Percentiles rank a stretch among this genome's conserved stretches.
phyloP scores from a whole-genome alignment of 1,284 basidiomycete species.

The Rhodotorula sp. region DNA sequence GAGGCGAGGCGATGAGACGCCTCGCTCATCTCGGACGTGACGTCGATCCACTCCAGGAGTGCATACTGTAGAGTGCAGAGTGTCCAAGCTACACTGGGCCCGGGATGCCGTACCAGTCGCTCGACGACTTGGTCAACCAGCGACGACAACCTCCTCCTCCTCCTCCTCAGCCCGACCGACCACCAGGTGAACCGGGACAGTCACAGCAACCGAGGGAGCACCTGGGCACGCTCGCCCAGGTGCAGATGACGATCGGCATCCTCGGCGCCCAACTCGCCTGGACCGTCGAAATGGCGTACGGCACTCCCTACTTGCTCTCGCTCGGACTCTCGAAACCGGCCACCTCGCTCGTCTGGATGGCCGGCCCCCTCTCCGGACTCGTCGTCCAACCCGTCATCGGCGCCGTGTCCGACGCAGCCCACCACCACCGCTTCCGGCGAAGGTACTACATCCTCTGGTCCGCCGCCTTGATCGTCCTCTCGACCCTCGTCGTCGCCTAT shows the following conservation, averaged over 20 bases:
- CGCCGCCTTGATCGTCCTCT: conserved; percentile 50
- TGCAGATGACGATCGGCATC: conserved; percentile 54
- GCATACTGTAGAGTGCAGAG: no score
- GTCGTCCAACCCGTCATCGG: conserved; percentile 91
- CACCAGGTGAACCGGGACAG: background rate
- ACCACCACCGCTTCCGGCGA: conserved; percentile 22
- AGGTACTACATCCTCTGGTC: conserved; percentile 31
- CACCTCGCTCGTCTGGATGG: conserved; percentile 89
- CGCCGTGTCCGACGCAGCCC: conserved; percentile 34
- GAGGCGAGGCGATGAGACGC: no score
- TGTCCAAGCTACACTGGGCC: no score
- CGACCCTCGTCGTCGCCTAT: conserved; percentile 83
- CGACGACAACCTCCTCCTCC: background rate
- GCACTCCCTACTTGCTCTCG: conserved; percentile 76
- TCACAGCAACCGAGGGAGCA: background rate
- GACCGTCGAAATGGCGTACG: conserved; percentile 79
- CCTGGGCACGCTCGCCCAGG: conserved; percentile 7
- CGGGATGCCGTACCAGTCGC: conserved; percentile 26
- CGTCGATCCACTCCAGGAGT: no score
- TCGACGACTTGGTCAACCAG: conserved; percentile 19
- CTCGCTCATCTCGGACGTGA: no score
- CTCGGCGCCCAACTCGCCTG: conserved; percentile 86
- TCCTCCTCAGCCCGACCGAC: no score
- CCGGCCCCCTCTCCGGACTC: conserved; percentile 86
- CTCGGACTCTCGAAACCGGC: conserved; percentile 86